phyloP scores from a whole-genome alignment of 139 green algal genomes.

The Coccomyxa sp. region DNA sequence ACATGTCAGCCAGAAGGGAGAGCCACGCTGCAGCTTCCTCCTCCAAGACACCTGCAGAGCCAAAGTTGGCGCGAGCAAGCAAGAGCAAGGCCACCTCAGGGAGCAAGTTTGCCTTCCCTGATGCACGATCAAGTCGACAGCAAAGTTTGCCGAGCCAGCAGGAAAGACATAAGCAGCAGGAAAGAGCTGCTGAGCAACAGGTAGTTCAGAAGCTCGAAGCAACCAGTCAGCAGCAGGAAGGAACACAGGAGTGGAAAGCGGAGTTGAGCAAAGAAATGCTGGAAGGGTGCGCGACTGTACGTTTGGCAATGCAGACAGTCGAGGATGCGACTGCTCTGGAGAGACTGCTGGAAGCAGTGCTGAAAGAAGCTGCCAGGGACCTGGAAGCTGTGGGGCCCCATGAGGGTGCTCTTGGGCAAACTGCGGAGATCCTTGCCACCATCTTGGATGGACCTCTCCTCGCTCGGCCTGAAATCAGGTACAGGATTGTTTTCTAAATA shows the following conservation, averaged over 20 bases:
- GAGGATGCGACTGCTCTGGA: slow-evolving; percentile 1
- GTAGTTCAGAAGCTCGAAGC: background rate
- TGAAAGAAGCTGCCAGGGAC: background rate
- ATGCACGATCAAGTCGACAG: background rate
- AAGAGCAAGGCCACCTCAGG: no score
- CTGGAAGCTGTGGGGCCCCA: background rate
- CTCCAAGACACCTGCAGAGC: no score
- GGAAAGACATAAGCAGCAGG: background rate
- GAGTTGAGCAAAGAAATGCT: no score
- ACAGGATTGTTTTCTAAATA: background rate
- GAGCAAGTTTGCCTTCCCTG: no score
- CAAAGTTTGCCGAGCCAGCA: background rate
- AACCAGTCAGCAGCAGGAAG: background rate
- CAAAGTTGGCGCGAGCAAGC: no score
- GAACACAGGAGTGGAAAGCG: no score
- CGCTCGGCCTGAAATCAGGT: background rate
- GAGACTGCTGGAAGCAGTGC: slow-evolving; percentile 1
- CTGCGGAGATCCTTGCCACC: background rate
- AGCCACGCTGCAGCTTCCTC: no score
- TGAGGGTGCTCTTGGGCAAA: background rate
- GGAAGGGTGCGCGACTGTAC: no score
- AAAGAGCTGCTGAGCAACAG: background rate
- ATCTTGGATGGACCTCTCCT: background rate
- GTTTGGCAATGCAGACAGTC: background rate
- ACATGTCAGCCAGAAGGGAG: no score